These are phyloP conservation scores for Chalaropsis ovoidea DNA, from an alignment of 2,329 filamentous ascomycete species.

Conservation along the genomic window DNA sequence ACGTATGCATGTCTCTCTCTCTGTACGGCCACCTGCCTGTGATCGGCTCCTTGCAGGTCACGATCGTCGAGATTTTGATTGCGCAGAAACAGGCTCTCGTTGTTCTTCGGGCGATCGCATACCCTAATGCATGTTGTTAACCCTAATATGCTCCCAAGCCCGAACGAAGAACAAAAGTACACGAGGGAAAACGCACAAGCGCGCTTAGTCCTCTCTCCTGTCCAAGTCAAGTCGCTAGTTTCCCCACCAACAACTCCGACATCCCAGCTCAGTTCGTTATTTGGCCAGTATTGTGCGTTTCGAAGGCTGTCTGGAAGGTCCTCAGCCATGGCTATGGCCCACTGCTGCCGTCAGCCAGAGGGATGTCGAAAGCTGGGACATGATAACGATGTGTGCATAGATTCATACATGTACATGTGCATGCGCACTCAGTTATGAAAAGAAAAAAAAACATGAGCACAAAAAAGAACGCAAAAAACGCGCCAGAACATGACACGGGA, in stretches of 20 bases:
- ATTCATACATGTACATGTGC: neutral
- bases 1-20: neutral
- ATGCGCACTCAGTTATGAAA: neutral
- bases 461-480: too few species aligned
- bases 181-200: neutral
- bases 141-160: neutral
- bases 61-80: neutral
- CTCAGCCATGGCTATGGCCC: neutral
- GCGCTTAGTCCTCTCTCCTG: neutral
- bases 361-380: neutral
- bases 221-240: neutral
- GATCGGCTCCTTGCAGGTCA: neutral
- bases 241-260: conserved; percentile 1
- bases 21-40: neutral
- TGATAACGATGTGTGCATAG: neutral
- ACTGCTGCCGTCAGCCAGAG: neutral
- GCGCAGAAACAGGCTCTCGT: neutral
- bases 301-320: neutral
- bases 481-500: too few species aligned
- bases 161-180: neutral
- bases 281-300: neutral
- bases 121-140: neutral
- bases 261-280: neutral
- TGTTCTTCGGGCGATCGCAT: neutral
- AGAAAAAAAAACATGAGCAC: too few species aligned